Evolutionary conservation across 257 asterid species (phyloP).

Genomic region (Scutellaria baicalensis): DNA sequence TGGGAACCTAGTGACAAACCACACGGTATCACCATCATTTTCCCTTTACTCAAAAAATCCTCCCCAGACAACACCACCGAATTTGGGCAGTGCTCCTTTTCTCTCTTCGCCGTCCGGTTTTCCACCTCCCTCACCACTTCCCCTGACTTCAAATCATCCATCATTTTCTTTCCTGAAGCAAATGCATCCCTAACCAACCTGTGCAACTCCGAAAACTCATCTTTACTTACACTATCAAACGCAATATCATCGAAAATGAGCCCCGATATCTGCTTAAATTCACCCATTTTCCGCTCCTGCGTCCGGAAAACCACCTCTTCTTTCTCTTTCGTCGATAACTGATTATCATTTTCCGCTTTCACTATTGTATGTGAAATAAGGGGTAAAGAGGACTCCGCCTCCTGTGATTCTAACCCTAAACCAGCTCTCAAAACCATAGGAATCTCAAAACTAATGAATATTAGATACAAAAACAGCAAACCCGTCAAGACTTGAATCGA

Average conservation of each 20-base stretch:
- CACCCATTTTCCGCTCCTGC: conserved; percentile 36
- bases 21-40: conserved; percentile 71
- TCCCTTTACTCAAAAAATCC: conserved; percentile 38
- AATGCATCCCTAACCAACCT: conserved; percentile 70
- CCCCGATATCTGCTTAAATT: conserved; percentile 54
- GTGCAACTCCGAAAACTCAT: conserved; percentile 66
- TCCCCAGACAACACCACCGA: conserved; percentile 50
- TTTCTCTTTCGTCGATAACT: conserved; percentile 25
- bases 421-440: conserved; percentile 75
- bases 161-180: conserved; percentile 50
- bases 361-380: conserved; percentile 25
- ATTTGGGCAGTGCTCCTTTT: conserved; percentile 55
- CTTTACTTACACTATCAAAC: conserved; percentile 43
- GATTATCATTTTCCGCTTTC: conserved; percentile 28
- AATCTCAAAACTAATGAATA: conserved; percentile 64
- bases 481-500: conserved; percentile 70
- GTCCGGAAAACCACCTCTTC: conserved; percentile 21
- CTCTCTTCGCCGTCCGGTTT: conserved; percentile 14
- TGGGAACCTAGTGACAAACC: conserved; percentile 89
- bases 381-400: conserved; percentile 32
- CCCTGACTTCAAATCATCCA: conserved; percentile 64
- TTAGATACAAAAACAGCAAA: conserved; percentile 61
- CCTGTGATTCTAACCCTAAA: conserved; percentile 51
- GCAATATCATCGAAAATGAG: conserved; percentile 51
- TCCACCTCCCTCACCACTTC: conserved; percentile 31